Evolutionary conservation across 345 rosid species (phyloP).

Genomic region (Erucastrum elatum): DNA sequence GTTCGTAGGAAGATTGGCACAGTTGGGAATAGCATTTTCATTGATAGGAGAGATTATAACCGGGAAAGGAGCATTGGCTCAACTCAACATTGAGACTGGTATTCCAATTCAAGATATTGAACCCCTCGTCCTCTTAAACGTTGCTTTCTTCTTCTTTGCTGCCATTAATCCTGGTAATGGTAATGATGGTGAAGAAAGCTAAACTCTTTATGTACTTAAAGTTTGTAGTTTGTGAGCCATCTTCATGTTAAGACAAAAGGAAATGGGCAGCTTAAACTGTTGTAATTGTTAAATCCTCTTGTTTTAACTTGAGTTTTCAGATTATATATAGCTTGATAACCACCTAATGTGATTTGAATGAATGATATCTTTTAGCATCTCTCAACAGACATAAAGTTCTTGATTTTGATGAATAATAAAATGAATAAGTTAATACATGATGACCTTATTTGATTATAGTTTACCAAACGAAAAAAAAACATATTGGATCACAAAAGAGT

Average conservation of each 20-base stretch:
- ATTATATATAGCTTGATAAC: neutral
- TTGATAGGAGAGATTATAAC: slow-evolving; percentile 91
- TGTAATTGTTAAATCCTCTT: slow-evolving; percentile 16
- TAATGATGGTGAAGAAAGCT: slow-evolving; percentile 57
- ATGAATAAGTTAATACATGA: neutral
- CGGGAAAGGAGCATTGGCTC: slow-evolving; percentile 95
- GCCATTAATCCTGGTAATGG: slow-evolving; percentile 97
- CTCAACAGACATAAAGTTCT: neutral
- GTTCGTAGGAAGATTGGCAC: slow-evolving; percentile 95
- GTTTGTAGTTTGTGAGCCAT: slow-evolving; percentile 21
- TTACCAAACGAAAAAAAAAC: no score
- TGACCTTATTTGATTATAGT: neutral
- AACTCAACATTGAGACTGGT: slow-evolving; percentile 95
- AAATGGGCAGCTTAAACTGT: slow-evolving; percentile 17
- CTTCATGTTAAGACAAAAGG: slow-evolving; percentile 32
- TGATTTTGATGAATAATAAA: neutral
- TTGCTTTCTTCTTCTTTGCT: slow-evolving; percentile 84
- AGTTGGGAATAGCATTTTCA: slow-evolving; percentile 91
- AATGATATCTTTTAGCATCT: neutral
- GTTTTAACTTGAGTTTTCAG: neutral
- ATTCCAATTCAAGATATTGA: slow-evolving; percentile 84
- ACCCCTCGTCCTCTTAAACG: slow-evolving; percentile 88
- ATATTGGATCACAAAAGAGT: no score
- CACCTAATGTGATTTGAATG: neutral
- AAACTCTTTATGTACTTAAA: slow-evolving; percentile 7